These are phyloP conservation scores for Albizia julibrissin DNA, from an alignment of 306 rosid species.

Conservation along the genomic window DNA sequence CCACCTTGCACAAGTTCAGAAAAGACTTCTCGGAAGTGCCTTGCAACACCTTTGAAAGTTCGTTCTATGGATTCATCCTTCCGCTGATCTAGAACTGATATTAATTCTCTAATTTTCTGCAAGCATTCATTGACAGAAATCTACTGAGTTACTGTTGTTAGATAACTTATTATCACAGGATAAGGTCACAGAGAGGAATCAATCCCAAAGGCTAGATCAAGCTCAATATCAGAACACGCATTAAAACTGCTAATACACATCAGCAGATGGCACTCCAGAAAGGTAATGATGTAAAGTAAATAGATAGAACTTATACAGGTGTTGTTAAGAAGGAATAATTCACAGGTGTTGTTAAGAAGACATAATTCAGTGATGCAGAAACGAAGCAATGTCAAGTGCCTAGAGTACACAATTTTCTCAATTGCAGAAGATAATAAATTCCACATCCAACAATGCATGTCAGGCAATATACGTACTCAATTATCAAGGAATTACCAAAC, in stretches of 20 bases:
- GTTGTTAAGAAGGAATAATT: slow-evolving; percentile 17
- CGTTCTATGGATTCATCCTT: slow-evolving; percentile 97
- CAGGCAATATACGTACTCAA: background rate
- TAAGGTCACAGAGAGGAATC: slow-evolving; percentile 29
- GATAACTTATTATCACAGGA: slow-evolving; percentile 8
- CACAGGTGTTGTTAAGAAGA: slow-evolving; percentile 19
- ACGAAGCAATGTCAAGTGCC: slow-evolving; percentile 13
- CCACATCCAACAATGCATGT: background rate
- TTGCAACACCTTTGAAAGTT: slow-evolving; percentile 97
- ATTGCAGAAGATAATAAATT: slow-evolving; percentile 14
- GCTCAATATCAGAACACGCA: slow-evolving; percentile 3
- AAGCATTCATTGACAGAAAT: slow-evolving; percentile 28
- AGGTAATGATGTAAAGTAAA: background rate
- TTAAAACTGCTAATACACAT: slow-evolving; percentile 6
- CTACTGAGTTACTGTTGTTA: slow-evolving; percentile 23
- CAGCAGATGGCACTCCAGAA: slow-evolving; percentile 6
- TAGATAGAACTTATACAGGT: background rate
- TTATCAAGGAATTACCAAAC: slow-evolving; percentile 16
- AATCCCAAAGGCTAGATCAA: slow-evolving; percentile 4
- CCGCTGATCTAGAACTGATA: slow-evolving; percentile 87
- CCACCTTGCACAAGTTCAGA: slow-evolving; percentile 96
- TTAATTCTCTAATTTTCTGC: slow-evolving; percentile 94
- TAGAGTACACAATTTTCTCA: slow-evolving; percentile 3
- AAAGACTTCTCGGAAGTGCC: slow-evolving; percentile 97
- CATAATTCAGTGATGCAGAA: slow-evolving; percentile 6